Evolutionary conservation across 1,139 yeast genomes (phyloP).

Genomic region (Candida sp.): DNA sequence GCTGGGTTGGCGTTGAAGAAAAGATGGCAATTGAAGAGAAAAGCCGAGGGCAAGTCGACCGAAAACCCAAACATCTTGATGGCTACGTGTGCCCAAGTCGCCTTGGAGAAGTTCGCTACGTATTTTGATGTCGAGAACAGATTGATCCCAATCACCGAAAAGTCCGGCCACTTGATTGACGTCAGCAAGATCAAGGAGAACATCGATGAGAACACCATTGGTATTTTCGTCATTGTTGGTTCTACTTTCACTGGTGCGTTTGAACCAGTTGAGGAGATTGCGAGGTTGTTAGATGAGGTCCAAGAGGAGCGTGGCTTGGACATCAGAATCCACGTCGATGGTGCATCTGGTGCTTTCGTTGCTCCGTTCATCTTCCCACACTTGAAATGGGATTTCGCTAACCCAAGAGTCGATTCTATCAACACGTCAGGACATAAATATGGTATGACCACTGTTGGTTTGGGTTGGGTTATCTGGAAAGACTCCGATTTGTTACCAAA

Average conservation of each 20-base stretch:
- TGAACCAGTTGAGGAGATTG: constrained; percentile 72
- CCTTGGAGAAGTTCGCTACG: constrained; percentile 91
- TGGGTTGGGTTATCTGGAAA: constrained; percentile 93
- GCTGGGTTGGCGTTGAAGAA: constrained; percentile 95
- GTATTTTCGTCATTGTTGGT: constrained; percentile 87
- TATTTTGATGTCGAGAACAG: constrained; percentile 93
- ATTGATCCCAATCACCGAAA: constrained; percentile 64
- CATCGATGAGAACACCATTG: constrained; percentile 92
- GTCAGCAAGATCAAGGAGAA: constrained; percentile 58
- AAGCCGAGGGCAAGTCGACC: constrained; percentile 59
- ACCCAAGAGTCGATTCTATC: constrained; percentile 79
- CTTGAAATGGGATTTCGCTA: constrained; percentile 80
- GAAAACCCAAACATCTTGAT: constrained; percentile 83
- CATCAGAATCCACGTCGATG: constrained; percentile 90
- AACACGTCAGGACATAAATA: constrained; percentile 96
- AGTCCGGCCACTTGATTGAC: constrained; percentile 70
- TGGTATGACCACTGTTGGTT: constrained; percentile 88
- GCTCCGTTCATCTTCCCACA: constrained; percentile 85
- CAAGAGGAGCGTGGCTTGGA: constrained; percentile 70
- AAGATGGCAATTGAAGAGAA: constrained; percentile 76
- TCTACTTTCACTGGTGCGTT: constrained; percentile 95
- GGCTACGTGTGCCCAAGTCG: constrained; percentile 98
- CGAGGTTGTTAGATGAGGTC: constrained; percentile 65
- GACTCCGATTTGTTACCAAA: constrained; percentile 67
- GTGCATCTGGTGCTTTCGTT: constrained; percentile 89